Percentiles rank a stretch among this genome's conserved stretches.
These are phyloP conservation scores for Pseudogymnoascus sp. DNA, from an alignment of 2,329 filamentous ascomycete genomes.

Conservation along the genomic window DNA sequence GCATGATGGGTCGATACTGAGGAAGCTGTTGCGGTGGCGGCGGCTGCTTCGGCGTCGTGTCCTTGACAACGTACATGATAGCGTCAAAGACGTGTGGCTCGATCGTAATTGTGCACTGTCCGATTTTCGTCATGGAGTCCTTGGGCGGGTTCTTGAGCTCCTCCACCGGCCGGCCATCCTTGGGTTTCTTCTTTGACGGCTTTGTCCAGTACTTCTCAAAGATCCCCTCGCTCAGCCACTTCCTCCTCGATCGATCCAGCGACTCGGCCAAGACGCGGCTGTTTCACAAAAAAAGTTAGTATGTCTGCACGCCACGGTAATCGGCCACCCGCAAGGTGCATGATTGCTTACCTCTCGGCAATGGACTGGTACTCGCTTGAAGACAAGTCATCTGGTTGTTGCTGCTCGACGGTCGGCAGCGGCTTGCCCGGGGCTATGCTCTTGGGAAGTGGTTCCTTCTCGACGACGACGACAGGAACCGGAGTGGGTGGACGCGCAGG, in stretches of 20 bases:
- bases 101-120: conserved; percentile 63
- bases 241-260: conserved; percentile 60
- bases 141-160: conserved; percentile 55
- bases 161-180: conserved; percentile 44
- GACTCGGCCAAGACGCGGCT: conserved; percentile 71
- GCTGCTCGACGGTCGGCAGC: conserved; percentile 59
- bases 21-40: conserved; percentile 25
- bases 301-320: conserved; percentile 3
- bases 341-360: conserved; percentile 51
- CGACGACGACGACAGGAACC: conserved; percentile 19
- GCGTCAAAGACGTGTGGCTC: conserved; percentile 76
- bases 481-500: conserved; percentile 33
- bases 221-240: conserved; percentile 63
- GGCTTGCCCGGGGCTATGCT: conserved; percentile 57
- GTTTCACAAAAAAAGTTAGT: conserved; percentile 14
- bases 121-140: conserved; percentile 64
- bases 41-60: conserved; percentile 42
- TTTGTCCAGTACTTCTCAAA: conserved; percentile 75
- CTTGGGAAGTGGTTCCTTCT: conserved; percentile 44
- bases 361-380: conserved; percentile 63
- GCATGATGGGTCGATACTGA: conserved; percentile 47
- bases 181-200: conserved; percentile 58
- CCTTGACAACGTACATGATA: conserved; percentile 63
- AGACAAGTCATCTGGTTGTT: conserved; percentile 56
- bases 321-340: background rate